A percentile compares a stretch with the other conserved stretches of the same genome.
phyloP scores from a whole-genome alignment of 2,329 filamentous ascomycete genomes.

The Cladophialophora chaetospira region DNA sequence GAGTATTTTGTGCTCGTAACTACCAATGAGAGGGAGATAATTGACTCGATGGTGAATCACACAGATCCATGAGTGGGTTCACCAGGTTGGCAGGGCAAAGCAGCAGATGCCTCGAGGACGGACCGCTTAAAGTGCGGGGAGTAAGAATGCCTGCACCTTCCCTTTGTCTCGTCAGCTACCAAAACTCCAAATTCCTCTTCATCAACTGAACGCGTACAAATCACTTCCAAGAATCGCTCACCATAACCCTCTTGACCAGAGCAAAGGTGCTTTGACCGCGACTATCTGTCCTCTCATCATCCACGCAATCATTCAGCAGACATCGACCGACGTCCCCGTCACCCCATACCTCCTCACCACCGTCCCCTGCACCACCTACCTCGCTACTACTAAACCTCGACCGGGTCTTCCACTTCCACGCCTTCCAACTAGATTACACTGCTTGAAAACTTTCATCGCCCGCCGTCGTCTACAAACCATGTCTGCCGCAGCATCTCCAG shows the following conservation, averaged over 20 bases:
- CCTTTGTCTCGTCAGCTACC: neutral
- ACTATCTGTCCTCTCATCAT: neutral
- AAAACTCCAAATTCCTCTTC: neutral
- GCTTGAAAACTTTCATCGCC: neutral
- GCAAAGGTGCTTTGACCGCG: too few relatives aligned
- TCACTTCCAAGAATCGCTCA: neutral
- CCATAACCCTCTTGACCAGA: too few relatives aligned
- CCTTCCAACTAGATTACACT: neutral
- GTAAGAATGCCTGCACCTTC: neutral
- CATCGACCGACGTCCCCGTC: neutral
- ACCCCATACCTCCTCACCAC: neutral
- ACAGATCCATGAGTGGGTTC: too few relatives aligned
- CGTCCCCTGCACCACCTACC: neutral
- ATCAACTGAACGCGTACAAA: neutral
- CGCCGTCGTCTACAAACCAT: slow-evolving; percentile 9
- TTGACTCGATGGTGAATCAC: too few relatives aligned
- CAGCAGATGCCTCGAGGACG: too few relatives aligned
- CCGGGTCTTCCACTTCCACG: neutral
- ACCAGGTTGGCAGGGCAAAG: too few relatives aligned
- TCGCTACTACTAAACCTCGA: neutral
- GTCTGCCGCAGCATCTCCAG: slow-evolving; percentile 42
- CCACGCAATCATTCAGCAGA: neutral
- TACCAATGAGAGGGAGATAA: too few relatives aligned
- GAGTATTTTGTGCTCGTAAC: too few relatives aligned
- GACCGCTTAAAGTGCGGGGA: neutral